These are phyloP conservation scores for Camellia sinensis DNA, from an alignment of 148 eudicot species.

Conservation along the genomic window DNA sequence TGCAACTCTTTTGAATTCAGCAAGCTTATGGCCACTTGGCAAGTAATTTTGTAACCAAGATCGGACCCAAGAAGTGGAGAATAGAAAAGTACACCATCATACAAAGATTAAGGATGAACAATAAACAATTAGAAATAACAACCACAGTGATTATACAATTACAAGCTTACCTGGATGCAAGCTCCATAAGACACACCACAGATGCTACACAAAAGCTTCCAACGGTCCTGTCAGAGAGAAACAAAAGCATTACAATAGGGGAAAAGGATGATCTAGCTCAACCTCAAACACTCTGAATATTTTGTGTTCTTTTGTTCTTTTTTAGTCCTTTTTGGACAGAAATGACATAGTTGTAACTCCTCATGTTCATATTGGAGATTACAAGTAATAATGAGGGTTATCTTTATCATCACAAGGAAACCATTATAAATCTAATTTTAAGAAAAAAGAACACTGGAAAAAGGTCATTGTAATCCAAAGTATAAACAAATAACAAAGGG, in stretches of 20 bases:
- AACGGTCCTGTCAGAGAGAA: conserved; percentile 62
- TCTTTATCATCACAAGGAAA: background rate
- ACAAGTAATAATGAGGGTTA: background rate
- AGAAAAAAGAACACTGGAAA: background rate
- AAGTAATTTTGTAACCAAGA: background rate
- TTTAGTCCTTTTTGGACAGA: background rate
- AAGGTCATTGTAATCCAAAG: background rate
- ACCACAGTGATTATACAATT: conserved; percentile 1
- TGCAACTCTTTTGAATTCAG: background rate
- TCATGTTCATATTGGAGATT: background rate
- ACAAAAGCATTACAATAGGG: background rate
- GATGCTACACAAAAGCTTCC: conserved; percentile 95
- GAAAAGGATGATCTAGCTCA: background rate
- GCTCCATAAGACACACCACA: conserved; percentile 95
- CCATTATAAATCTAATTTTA: background rate
- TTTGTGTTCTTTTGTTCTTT: background rate
- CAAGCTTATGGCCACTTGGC: background rate
- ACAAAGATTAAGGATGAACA: background rate
- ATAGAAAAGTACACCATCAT: background rate
- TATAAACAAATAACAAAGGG: background rate
- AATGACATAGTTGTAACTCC: background rate
- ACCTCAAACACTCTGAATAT: background rate
- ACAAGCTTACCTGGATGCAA: conserved; percentile 76
- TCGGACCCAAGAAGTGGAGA: background rate
- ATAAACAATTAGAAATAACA: conserved; percentile 1